Evolutionary conservation across 2,329 filamentous ascomycete species (phyloP).

Genomic region (Eutypella sp.): DNA sequence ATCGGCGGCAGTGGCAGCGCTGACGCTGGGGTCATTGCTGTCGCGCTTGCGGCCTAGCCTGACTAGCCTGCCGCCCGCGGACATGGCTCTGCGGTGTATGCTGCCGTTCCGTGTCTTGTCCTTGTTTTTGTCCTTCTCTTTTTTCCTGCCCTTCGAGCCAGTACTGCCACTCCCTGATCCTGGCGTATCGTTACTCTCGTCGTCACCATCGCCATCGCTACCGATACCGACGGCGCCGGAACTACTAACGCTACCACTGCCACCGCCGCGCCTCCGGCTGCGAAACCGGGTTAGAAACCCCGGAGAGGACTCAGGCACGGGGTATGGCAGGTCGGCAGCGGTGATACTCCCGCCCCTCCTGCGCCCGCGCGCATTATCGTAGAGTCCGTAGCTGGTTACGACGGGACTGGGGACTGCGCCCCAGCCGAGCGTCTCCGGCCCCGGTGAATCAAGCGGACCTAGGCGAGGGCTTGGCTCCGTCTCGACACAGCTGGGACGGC

Average conservation of each 20-base stretch:
- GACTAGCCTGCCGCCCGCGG: not conserved
- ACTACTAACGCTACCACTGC: not conserved
- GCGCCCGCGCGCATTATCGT: conserved; percentile 12
- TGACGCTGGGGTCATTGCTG: conserved; percentile 6
- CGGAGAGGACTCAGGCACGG: not conserved
- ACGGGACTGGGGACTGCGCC: conserved; percentile 14
- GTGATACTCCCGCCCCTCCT: conserved; percentile 10
- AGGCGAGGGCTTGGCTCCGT: conserved; percentile 39
- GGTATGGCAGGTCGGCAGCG: not conserved
- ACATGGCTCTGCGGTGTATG: not conserved
- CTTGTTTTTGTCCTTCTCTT: not conserved
- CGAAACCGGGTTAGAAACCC: not conserved
- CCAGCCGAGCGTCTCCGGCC: not conserved
- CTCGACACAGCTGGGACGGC: conserved; percentile 35
- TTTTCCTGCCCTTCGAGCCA: not conserved
- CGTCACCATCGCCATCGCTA: not conserved
- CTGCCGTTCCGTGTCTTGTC: not conserved
- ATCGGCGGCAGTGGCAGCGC: conserved; percentile 7
- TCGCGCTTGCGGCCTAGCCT: not conserved
- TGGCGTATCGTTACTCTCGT: not conserved
- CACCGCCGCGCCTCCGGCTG: not conserved
- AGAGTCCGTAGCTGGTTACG: conserved; percentile 25
- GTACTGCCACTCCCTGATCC: not conserved
- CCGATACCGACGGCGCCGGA: not conserved
- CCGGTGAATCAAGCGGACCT: conserved; percentile 10